phyloP scores from a whole-genome alignment of 23 red algal species.

The Cyanidioschyzon merolae region DNA sequence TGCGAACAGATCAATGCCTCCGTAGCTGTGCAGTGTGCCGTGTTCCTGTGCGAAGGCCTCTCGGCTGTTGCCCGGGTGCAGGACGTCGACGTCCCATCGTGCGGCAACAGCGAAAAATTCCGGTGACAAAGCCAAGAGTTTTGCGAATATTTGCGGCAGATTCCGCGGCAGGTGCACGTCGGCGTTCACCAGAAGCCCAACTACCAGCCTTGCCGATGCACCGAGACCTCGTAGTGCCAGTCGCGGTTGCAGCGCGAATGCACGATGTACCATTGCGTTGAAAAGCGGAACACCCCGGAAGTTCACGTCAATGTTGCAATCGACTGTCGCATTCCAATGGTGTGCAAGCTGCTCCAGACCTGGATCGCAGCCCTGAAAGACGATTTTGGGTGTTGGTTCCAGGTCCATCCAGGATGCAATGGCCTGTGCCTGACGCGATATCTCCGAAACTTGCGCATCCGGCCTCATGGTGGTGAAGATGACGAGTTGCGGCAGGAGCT shows the following conservation, averaged over 20 bases:
- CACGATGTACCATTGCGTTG: conserved; percentile 82
- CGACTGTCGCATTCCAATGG: conserved; percentile 36
- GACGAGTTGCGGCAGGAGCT: neutral
- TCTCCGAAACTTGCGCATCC: neutral
- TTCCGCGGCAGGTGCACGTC: conserved; percentile 86
- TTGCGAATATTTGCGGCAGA: conserved; percentile 63
- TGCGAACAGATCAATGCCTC: conserved; percentile 97
- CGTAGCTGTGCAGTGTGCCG: conserved; percentile 95
- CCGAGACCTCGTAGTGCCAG: neutral
- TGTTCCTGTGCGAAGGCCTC: conserved; percentile 60
- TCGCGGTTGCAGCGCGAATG: neutral
- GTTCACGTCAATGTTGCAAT: conserved; percentile 79
- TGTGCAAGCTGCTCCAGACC: neutral
- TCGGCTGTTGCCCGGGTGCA: conserved; percentile 47
- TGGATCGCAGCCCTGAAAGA: neutral
- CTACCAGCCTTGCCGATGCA: conserved; percentile 45
- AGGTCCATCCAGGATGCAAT: neutral
- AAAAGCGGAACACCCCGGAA: conserved; percentile 96
- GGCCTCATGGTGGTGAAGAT: conserved; percentile 4
- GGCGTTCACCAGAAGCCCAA: conserved; percentile 85
- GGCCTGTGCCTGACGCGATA: neutral
- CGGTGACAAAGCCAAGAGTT: conserved; percentile 60
- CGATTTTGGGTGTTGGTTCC: neutral
- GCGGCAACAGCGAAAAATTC: conserved; percentile 80
- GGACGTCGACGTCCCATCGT: conserved; percentile 85